phyloP scores from a whole-genome alignment of 225 moss, liverwort and hornwort genomes.

The Polytrichum formosum region DNA sequence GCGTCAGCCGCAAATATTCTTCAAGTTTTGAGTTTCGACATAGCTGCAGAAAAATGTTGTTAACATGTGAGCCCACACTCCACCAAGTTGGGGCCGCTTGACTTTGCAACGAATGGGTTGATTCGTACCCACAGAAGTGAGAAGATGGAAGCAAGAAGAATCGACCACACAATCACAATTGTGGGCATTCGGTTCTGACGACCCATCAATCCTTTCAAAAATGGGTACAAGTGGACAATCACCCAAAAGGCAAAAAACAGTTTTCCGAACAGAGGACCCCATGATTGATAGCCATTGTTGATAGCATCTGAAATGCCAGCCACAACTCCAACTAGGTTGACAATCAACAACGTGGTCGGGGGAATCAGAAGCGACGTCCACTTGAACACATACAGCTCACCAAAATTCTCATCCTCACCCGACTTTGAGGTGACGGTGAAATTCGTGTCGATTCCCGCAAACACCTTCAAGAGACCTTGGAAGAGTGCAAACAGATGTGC shows the following conservation, averaged over 20 bases:
- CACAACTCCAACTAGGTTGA: slow-evolving; percentile 87
- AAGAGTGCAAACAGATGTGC: slow-evolving; percentile 85
- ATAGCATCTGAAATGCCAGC: slow-evolving; percentile 85
- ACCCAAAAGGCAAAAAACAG: slow-evolving; percentile 98
- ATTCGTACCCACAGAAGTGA: slow-evolving; percentile 91
- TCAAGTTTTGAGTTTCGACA: neutral
- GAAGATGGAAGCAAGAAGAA: slow-evolving; percentile 88
- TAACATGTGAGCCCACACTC: slow-evolving; percentile 81
- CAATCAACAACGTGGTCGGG: slow-evolving; percentile 76
- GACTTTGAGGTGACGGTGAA: slow-evolving; percentile 86
- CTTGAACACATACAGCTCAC: slow-evolving; percentile 78
- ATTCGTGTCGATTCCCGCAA: slow-evolving; percentile 92
- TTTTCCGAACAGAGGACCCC: slow-evolving; percentile 92
- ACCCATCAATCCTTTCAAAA: slow-evolving; percentile 91
- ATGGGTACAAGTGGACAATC: slow-evolving; percentile 90
- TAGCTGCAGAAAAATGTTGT: slow-evolving; percentile 11
- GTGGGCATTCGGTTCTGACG: slow-evolving; percentile 87
- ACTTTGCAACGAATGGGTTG: slow-evolving; percentile 70
- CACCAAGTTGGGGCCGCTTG: slow-evolving; percentile 57
- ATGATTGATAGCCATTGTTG: slow-evolving; percentile 88
- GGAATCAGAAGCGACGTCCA: slow-evolving; percentile 87
- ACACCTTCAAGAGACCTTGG: slow-evolving; percentile 80
- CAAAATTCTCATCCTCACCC: slow-evolving; percentile 62
- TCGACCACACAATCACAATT: slow-evolving; percentile 86
- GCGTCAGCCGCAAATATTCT: slow-evolving; percentile 3